These are phyloP conservation scores for Thelephora ganbajun DNA, from an alignment of 768 basidiomycete genomes.

Conservation along the genomic window DNA sequence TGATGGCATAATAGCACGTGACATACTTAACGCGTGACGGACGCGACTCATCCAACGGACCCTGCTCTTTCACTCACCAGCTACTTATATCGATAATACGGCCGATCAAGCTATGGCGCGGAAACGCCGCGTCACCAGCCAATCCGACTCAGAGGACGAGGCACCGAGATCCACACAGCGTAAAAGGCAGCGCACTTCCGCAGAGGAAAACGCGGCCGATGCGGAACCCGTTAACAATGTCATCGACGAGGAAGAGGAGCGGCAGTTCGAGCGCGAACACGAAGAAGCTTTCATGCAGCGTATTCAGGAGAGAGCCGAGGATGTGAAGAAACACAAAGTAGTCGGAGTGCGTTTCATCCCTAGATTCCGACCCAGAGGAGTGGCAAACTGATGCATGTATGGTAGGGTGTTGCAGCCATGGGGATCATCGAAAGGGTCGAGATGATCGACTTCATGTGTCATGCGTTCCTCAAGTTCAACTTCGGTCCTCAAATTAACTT, in stretches of 20 bases:
- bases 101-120: not conserved
- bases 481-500: conserved; percentile 96
- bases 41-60: not conserved
- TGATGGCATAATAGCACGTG: not conserved
- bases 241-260: conserved; percentile 41
- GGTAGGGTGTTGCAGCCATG: conserved; percentile 65
- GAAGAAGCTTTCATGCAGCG: conserved; percentile 22
- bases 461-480: conserved; percentile 66
- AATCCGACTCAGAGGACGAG: conserved; percentile 8
- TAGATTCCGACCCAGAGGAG: not conserved
- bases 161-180: not conserved
- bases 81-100: not conserved
- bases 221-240: conserved; percentile 6
- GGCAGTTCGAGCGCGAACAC: conserved; percentile 49
- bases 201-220: conserved; percentile 10
- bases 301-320: conserved; percentile 40
- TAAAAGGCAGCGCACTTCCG: conserved; percentile 5
- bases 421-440: conserved; percentile 82
- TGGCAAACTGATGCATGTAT: not conserved
- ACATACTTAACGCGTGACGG: not conserved
- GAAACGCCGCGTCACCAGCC: conserved; percentile 8
- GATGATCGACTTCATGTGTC: conserved; percentile 94
- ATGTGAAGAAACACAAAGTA: conserved; percentile 21
- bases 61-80: not conserved
- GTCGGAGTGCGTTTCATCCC: conserved; percentile 25